Conservation (phyloP, 129 eudicot genomes). For the carrot (Daucus carota) region DNA sequence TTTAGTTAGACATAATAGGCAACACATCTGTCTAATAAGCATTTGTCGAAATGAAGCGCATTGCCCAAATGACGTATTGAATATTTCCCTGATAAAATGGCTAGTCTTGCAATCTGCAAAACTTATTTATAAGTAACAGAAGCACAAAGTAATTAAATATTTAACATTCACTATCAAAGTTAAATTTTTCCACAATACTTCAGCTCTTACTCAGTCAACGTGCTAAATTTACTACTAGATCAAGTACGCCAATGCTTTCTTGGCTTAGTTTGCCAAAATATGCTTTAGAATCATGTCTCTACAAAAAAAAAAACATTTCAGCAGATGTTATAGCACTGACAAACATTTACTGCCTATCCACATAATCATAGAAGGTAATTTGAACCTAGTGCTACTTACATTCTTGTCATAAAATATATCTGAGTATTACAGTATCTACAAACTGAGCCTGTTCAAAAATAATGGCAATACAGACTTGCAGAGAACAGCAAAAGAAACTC, state of each 20-base stretch:
- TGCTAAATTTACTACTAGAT: background rate
- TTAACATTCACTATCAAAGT: too few species aligned
- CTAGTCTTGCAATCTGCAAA: background rate
- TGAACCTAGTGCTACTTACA: background rate
- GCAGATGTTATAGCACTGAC: background rate
- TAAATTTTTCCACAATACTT: background rate
- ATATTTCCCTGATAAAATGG: background rate
- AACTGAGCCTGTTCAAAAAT: background rate
- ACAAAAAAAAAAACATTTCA: background rate
- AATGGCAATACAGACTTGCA: background rate
- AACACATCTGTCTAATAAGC: background rate
- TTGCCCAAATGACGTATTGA: background rate
- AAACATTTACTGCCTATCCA: background rate
- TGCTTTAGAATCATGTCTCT: background rate
- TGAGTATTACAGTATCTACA: background rate
- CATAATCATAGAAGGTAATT: background rate
- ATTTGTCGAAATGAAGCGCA: too few species aligned
- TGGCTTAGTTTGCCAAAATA: background rate
- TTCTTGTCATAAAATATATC: background rate
- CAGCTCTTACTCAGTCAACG: background rate
- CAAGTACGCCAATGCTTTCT: background rate
- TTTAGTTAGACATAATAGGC: too few species aligned
- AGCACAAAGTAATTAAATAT: background rate
- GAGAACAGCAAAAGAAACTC: too few species aligned
- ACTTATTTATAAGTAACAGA: background rate